Evolutionary conservation across 805 yeast genomes (phyloP).

Genomic region (Yamadazyma laniorum): DNA sequence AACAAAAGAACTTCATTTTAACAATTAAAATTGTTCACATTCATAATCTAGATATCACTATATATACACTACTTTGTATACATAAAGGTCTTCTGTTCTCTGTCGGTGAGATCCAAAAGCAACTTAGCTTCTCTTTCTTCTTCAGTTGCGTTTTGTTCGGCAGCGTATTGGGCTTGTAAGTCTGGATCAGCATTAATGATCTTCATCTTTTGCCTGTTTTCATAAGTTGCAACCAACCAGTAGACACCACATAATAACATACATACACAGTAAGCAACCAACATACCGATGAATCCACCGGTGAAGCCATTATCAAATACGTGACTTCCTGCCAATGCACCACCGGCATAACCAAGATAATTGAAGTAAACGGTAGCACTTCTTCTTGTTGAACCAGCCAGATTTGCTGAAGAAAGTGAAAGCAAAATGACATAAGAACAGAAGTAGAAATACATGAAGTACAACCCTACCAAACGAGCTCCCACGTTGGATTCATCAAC

Average conservation of each 20-base stretch:
- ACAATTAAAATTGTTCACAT: not conserved
- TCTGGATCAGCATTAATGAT: slow-evolving; percentile 8
- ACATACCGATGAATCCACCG: slow-evolving; percentile 21
- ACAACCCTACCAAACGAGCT: slow-evolving; percentile 23
- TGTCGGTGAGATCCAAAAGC: slow-evolving; percentile 20
- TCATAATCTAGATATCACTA: too few relatives aligned
- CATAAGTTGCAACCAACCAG: slow-evolving; percentile 16
- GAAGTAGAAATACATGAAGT: slow-evolving; percentile 34
- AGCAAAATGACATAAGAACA: slow-evolving; percentile 28
- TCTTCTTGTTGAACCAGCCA: slow-evolving; percentile 31
- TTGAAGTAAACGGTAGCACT: slow-evolving; percentile 33
- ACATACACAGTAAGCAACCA: slow-evolving; percentile 19
- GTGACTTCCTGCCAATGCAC: slow-evolving; percentile 27
- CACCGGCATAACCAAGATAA: slow-evolving; percentile 31
- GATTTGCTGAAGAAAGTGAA: slow-evolving; percentile 27
- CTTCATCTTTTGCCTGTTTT: slow-evolving; percentile 17
- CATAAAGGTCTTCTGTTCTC: slow-evolving; percentile 17
- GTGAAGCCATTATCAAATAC: slow-evolving; percentile 19
- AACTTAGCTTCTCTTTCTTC: slow-evolving; percentile 10
- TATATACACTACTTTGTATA: slow-evolving; percentile 21
- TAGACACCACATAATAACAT: slow-evolving; percentile 13
- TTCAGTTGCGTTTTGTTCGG: slow-evolving; percentile 7
- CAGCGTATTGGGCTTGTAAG: slow-evolving; percentile 10
- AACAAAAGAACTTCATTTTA: too few relatives aligned
- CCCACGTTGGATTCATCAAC: slow-evolving; percentile 18